Evolutionary conservation across 176 grass and related monocot species (phyloP), one percentile per base, ranked within the genome.

Genomic region (Urochloa ruziziensis): DNA sequence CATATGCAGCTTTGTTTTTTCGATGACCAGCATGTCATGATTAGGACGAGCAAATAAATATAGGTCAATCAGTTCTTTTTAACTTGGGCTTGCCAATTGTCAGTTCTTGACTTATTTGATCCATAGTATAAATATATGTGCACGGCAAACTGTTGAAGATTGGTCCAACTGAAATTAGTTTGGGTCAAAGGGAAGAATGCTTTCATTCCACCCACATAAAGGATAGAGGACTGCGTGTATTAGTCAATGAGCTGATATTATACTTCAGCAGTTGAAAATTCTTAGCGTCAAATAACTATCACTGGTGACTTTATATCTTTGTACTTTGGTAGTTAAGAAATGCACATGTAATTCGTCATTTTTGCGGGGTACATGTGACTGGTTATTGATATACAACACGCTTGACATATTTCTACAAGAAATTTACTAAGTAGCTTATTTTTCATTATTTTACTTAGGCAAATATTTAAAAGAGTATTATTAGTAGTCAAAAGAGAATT

Each of bases 71-170:
- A 72, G 2, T 73, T 79, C 4, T 59, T n/a, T 59, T 49, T 67
- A 51, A 67, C 27, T 83, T 79, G 60, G 16, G 39, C 67, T 21
- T 83, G 67, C 59, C 67, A 58, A 79, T 83, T 87, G 60, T 79
- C 84, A 83, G 59, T 11, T 79, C 19, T 86, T 11, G 57, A 76
- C 14, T 60, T 37, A 6, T 34, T 61, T 66, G 64, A 49, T 81
- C 36, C 19, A 39, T 27, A 49, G n/a, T 36, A 40, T 65, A 65
- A 49, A 40, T 72, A 58, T 49, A 40, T 27, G 18, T 42, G 47
- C 42, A 66, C n/a, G 63, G 44, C 16, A 79, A 34, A 33, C n/a
- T 35, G 17, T 11, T 25, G 23, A 44, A 29, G 62, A 44, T 81
- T 82, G 67, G 24, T 44, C 75, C 14, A 58, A 15, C n/a, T 61